Evolutionary conservation across 1,139 yeast genomes (phyloP).

Genomic region (Kluyveromyces marxianus): DNA sequence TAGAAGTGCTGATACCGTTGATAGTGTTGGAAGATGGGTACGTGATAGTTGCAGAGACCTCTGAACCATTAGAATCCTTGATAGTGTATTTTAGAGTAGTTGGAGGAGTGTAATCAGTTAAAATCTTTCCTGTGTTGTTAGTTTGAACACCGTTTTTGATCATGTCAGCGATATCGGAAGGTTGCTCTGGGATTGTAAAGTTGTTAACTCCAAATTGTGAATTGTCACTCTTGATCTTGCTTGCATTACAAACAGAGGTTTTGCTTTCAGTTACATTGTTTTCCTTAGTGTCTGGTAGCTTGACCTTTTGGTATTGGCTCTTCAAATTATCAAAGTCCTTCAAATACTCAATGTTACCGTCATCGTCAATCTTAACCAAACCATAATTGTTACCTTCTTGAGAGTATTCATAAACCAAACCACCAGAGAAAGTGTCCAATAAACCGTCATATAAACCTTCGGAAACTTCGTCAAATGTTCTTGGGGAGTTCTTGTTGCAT

Average conservation of each 20-base stretch:
- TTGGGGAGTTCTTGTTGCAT: slow-evolving; percentile 54
- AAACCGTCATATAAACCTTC: slow-evolving; percentile 48
- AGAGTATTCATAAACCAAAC: slow-evolving; percentile 69
- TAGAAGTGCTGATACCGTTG: slow-evolving; percentile 34
- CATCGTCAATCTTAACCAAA: slow-evolving; percentile 45
- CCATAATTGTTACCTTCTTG: slow-evolving; percentile 67
- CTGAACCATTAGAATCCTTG: slow-evolving; percentile 44
- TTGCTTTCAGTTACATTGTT: slow-evolving; percentile 31
- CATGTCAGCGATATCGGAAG: slow-evolving; percentile 35
- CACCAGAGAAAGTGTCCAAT: slow-evolving; percentile 59
- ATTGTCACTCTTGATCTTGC: slow-evolving; percentile 35
- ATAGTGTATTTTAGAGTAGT: slow-evolving; percentile 38
- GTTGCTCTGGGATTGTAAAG: slow-evolving; percentile 39
- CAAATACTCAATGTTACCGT: slow-evolving; percentile 38
- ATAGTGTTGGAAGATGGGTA: slow-evolving; percentile 36
- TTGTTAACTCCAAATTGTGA: slow-evolving; percentile 36
- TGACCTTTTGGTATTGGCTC: slow-evolving; percentile 37
- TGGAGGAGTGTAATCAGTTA: slow-evolving; percentile 34
- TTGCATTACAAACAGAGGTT: slow-evolving; percentile 49
- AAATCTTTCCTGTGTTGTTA: slow-evolving; percentile 42
- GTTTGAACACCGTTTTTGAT: slow-evolving; percentile 47
- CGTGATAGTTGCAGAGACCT: slow-evolving; percentile 47
- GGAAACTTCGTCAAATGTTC: slow-evolving; percentile 66
- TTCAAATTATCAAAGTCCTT: slow-evolving; percentile 53
- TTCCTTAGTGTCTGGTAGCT: slow-evolving; percentile 38